These are phyloP conservation scores for Epicoccum nigrum DNA, from an alignment of 2,329 filamentous ascomycete species.

Conservation along the genomic window DNA sequence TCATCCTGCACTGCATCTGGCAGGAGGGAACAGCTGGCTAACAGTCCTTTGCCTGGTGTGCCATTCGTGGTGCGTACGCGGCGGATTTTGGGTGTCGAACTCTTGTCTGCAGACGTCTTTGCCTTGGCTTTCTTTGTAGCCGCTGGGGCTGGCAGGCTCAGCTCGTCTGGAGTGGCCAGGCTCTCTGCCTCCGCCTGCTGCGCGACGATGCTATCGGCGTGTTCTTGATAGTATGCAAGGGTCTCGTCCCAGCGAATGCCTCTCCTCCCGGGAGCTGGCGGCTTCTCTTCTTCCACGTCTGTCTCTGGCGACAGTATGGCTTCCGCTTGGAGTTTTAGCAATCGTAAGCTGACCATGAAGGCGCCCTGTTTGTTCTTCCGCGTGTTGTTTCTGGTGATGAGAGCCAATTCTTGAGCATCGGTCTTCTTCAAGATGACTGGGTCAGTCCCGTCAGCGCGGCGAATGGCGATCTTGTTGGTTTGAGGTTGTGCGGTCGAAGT, in stretches of 20 bases:
- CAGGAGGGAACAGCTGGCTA: constrained; percentile 37
- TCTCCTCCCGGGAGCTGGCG: constrained; percentile 34
- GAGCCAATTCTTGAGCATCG: constrained; percentile 56
- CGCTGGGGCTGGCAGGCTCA: constrained; percentile 28
- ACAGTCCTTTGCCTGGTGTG: constrained; percentile 46
- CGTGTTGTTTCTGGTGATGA: constrained; percentile 56
- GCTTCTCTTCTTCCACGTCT: constrained; percentile 7
- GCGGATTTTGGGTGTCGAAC: constrained; percentile 42
- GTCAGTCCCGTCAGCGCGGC: constrained; percentile 50
- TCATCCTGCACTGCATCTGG: constrained; percentile 36
- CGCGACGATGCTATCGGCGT: constrained; percentile 35
- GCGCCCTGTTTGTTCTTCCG: constrained; percentile 57
- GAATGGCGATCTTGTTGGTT: constrained; percentile 52
- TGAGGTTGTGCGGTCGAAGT: constrained; percentile 25
- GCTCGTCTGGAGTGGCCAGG: constrained; percentile 42
- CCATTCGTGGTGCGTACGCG: constrained; percentile 44
- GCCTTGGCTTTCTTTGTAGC: constrained; percentile 35
- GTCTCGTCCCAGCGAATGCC: constrained; percentile 56
- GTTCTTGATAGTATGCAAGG: constrained; percentile 54
- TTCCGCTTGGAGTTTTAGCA: constrained; percentile 51
- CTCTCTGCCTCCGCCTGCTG: constrained; percentile 38
- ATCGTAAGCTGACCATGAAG: constrained; percentile 50
- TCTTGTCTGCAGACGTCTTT: constrained; percentile 24
- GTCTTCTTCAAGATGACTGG: constrained; percentile 55
- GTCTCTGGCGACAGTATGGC: constrained; percentile 21